Conservation (phyloP, 2,329 filamentous ascomycete genomes). For the Herpotrichia juniperi region DNA sequence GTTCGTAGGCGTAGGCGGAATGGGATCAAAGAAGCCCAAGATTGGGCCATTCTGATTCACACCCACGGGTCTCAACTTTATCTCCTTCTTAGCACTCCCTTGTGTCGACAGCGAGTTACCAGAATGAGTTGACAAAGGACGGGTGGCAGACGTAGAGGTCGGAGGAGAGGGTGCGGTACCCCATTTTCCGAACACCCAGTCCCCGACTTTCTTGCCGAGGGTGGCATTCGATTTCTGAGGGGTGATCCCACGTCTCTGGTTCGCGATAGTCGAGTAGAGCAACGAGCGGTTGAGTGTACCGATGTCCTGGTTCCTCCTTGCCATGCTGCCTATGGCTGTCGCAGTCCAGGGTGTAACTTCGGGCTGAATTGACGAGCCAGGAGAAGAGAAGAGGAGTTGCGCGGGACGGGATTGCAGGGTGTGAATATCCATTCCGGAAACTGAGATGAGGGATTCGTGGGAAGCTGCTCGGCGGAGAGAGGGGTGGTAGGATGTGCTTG, state of each 20-base stretch:
- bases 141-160: conserved; percentile 2
- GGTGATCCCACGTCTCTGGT: conserved; percentile 32
- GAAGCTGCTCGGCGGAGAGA: conserved; percentile 71
- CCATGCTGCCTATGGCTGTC: conserved; percentile 57
- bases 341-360: conserved; percentile 53
- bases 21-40: conserved; percentile 44
- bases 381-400: conserved; percentile 66
- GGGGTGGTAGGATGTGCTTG: conserved; percentile 41
- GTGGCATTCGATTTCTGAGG: conserved; percentile 22
- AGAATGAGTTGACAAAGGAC: background rate
- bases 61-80: conserved; percentile 36
- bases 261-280: conserved; percentile 37
- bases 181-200: conserved; percentile 71
- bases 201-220: conserved; percentile 63
- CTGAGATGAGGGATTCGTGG: conserved; percentile 87
- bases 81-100: background rate
- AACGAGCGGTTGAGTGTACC: conserved; percentile 62
- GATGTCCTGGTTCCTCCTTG: conserved; percentile 57
- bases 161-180: conserved; percentile 58
- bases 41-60: conserved; percentile 48
- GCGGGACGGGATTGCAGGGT: conserved; percentile 77
- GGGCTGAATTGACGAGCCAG: conserved; percentile 50
- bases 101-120: background rate
- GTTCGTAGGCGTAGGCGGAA: conserved; percentile 39
- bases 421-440: conserved; percentile 88